phyloP scores from a whole-genome alignment of 2,329 filamentous ascomycete genomes.

The Claviceps pazoutovae region DNA sequence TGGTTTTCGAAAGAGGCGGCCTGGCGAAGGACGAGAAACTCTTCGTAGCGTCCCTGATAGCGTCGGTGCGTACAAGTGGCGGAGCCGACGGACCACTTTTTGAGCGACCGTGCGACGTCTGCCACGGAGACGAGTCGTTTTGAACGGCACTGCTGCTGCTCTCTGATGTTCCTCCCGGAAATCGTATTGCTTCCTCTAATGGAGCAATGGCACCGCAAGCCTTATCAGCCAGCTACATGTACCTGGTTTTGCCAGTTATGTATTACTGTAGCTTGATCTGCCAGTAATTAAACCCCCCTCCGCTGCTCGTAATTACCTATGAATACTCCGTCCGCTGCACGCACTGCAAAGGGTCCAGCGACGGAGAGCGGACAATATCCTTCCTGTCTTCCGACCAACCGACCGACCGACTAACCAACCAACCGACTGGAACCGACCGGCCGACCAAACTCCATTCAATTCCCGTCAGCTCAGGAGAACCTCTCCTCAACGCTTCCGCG shows the following conservation, averaged over 20 bases:
- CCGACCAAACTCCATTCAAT: slow-evolving; percentile 2
- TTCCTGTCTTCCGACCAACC: neutral
- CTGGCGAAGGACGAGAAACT: neutral
- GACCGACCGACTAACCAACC: neutral
- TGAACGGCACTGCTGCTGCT: neutral
- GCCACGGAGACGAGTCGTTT: neutral
- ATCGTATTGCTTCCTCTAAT: neutral
- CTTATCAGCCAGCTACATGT: neutral
- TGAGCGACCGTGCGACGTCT: neutral
- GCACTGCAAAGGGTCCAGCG: no score
- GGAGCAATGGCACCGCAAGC: neutral
- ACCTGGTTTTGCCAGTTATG: neutral
- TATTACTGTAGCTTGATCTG: neutral
- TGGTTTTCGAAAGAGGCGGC: no score
- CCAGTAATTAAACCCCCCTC: no score
- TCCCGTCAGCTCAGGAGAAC: neutral
- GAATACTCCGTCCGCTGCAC: no score
- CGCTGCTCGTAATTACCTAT: no score
- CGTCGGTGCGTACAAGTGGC: neutral
- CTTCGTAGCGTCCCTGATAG: neutral
- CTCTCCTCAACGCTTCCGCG: neutral
- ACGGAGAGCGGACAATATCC: neutral
- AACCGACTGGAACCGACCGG: neutral
- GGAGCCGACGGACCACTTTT: neutral
- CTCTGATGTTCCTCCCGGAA: neutral